Base-by-base conservation (phyloP, 257 asterid genomes). In the Coffea eugenioides region DNA sequence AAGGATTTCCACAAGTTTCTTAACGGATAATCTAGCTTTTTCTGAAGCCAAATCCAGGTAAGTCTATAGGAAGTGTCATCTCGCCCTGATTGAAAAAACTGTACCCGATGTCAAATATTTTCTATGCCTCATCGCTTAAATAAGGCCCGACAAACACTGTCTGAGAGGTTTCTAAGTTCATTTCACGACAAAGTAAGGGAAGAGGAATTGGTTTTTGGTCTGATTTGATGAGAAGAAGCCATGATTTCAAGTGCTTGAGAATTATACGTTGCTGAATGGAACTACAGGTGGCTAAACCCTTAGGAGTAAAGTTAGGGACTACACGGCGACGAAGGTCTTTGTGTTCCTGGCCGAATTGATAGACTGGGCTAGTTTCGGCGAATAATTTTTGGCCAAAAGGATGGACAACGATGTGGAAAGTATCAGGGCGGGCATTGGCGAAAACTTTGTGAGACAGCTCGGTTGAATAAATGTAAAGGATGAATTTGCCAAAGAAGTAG, bases 101-200 rank as follows among this genome's bases (percentile, higher is more conserved):
- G 82, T 92, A 94, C 65, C 89, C 98, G 0, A 49, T 41, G 6
- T 90, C 90, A 69, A 94, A 92, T 68, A 88, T 70, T 16, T 76
- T 54, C 7, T 95, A 86, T 9, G 92, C 84, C 61, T 81, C 95
- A 18, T 78, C 85, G 4, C 76, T 73, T 64, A 94, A 65, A 51
- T 94, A 94, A 4, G 93, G 91, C 0, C 97, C 98, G 1, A 90
- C 94, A 73, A 94, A 91, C 1, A 94, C 98, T 10, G 93, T 92
- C 82, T 94, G 98, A 11, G 98, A 94, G 8, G 98, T 93, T 14
- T 94, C 98, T 52, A 94, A 69, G 62, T 94, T 94, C 96, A 94
- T 86, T 23, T 94, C 96, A 5, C 98, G 89, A 87, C 97, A 91
- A 76, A 87, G 90, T 10, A 90, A 68, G 6, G 97, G 86, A 31